phyloP scores from a whole-genome alignment of 257 asterid genomes.

The Lycium barbarum region DNA sequence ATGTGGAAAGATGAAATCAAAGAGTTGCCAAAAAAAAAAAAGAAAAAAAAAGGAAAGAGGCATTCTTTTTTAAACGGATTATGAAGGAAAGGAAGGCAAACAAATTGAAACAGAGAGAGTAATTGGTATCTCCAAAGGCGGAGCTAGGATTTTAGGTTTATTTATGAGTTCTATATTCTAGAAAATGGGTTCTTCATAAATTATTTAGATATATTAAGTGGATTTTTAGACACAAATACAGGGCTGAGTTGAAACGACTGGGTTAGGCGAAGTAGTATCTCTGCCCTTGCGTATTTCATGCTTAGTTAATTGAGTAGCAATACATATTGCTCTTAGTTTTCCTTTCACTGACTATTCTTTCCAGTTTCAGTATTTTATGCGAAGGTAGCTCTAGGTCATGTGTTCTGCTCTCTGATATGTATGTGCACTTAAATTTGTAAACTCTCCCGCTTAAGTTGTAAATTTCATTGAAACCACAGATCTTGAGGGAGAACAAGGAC shows the following conservation, averaged over 20 bases:
- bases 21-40: too few species aligned
- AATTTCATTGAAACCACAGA: constrained; percentile 45
- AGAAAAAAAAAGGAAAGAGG: too few species aligned
- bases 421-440: background rate
- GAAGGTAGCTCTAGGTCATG: background rate
- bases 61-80: too few species aligned
- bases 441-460: background rate
- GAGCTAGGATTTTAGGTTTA: background rate
- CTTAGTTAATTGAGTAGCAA: background rate
- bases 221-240: background rate
- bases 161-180: background rate
- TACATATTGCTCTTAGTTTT: background rate
- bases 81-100: too few species aligned
- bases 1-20: too few species aligned
- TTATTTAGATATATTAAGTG: background rate
- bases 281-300: background rate
- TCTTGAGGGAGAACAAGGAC: constrained; percentile 88
- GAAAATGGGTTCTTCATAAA: background rate
- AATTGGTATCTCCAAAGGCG: background rate
- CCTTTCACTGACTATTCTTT: background rate
- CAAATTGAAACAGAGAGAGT: background rate
- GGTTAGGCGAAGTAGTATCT: background rate
- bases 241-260: background rate
- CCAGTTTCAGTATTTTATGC: background rate
- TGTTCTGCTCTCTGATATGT: background rate